These are phyloP conservation scores for Periconia digitata DNA, from an alignment of 2,329 filamentous ascomycete species.

Conservation along the genomic window DNA sequence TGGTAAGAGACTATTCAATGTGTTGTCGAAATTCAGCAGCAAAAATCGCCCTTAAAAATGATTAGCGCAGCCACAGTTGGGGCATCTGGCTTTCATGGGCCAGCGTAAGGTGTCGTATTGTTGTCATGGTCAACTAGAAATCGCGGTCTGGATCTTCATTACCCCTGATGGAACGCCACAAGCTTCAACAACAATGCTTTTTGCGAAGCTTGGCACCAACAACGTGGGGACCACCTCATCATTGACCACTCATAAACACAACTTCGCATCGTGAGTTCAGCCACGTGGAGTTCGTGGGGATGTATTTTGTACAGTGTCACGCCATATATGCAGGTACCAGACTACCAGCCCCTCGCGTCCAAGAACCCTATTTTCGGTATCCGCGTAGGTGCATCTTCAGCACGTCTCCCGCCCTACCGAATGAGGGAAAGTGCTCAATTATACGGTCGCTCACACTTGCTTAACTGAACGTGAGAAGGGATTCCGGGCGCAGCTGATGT, in stretches of 20 bases:
- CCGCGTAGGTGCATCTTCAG: neutral
- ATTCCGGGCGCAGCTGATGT: neutral
- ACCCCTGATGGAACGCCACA: neutral
- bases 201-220: neutral
- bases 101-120: no score
- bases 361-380: neutral
- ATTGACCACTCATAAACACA: neutral
- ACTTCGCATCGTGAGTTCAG: neutral
- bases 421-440: neutral
- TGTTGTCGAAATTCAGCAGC: no score
- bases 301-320: neutral
- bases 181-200: neutral
- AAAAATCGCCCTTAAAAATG: neutral
- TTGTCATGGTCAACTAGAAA: neutral
- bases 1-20: neutral
- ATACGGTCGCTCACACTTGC: neutral
- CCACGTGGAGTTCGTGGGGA: neutral
- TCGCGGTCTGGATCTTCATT: neutral
- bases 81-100: no score
- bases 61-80: neutral
- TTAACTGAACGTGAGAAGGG: neutral
- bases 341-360: neutral
- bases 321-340: neutral
- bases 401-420: neutral
- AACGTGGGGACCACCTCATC: neutral